Base-by-base conservation (phyloP, 1,284 basidiomycete genomes). In the Trichosporon sp. region DNA sequence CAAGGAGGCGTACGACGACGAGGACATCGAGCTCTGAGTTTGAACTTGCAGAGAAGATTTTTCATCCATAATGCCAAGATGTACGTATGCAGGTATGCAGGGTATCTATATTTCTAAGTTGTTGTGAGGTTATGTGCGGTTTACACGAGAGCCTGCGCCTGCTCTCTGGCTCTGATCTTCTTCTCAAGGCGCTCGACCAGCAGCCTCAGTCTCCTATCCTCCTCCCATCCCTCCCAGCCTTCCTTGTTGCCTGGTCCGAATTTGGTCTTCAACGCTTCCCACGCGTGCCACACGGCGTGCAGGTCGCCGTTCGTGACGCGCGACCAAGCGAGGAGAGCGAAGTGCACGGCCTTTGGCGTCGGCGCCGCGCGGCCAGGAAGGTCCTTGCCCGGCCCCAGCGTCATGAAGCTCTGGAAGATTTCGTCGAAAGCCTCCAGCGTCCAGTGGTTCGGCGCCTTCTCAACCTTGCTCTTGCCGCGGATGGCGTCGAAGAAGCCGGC, bases 1-100 rank as follows among this genome's bases (percentile, higher is more conserved):
- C 83, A 94, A 94, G 79, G 94, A 96, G 83, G 91, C 92, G 54
- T 96, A 95, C 76, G 94, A 95, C 79, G 94, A 96, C 78, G 93
- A 94, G 81, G 93, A 95, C 81, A 89, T 90, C 73, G 90, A 92
- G 77, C 84, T 92, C 32, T 82, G 75, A 56, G 48, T n/a, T 46
- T 40, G 48, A 38, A 19, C 48, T 37, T 38, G 32, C 38, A 16
- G 31, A 54, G 61, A 65, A 38, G 31, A 56, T 21, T 38, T 38
- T 54, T 56, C 66, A 67, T 69, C 12, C 48, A 63, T 66, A 56
- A 71, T 51, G 54, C 56, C 61, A 66, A 35, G 56, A 51, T 48
- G 51, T 54, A 54, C 51, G 51, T 54, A 68, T 73, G 64, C 68
- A 68, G 68, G 66, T 71, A 75, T 75, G 73, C 76, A 74, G 72